Evolutionary conservation across 495 filamentous ascomycete species (phyloP).

Genomic region (Paragyromitra xinjiangensis): DNA sequence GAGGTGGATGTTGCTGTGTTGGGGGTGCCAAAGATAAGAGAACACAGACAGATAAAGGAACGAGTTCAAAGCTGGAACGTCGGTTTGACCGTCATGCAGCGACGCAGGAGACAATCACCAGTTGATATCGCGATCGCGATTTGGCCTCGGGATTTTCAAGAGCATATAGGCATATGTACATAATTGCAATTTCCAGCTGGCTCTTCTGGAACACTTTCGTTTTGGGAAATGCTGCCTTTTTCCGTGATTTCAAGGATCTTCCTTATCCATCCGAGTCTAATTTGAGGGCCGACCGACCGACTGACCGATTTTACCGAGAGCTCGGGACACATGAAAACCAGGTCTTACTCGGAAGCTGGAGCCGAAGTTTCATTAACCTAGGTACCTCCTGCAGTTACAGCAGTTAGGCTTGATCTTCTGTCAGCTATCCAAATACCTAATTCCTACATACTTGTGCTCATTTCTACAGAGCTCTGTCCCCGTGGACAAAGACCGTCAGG

Average conservation of each 20-base stretch:
- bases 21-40: constrained; percentile 41
- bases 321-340: constrained; percentile 30
- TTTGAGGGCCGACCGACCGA: constrained; percentile 47
- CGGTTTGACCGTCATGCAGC: constrained; percentile 18
- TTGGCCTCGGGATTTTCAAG: constrained; percentile 36
- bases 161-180: background rate
- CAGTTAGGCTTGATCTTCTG: background rate
- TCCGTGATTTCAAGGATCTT: constrained; percentile 38
- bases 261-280: constrained; percentile 40
- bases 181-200: constrained; percentile 45
- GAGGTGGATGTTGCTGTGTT: constrained; percentile 6
- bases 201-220: constrained; percentile 49
- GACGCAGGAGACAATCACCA: constrained; percentile 41
- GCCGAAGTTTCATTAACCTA: constrained; percentile 14
- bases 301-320: constrained; percentile 45
- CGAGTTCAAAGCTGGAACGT: constrained; percentile 29
- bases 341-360: constrained; percentile 41
- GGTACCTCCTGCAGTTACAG: background rate
- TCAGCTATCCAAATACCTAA: constrained; percentile 5
- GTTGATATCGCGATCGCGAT: constrained; percentile 47
- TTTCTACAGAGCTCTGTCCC: constrained; percentile 34
- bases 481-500: constrained; percentile 20
- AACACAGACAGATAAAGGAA: constrained; percentile 39
- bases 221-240: constrained; percentile 22
- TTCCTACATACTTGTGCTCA: constrained; percentile 1